Percentiles rank a stretch among this genome's conserved stretches.
These are phyloP conservation scores for Cladosporium sp. DNA, from an alignment of 2,329 filamentous ascomycete genomes.

Conservation along the genomic window DNA sequence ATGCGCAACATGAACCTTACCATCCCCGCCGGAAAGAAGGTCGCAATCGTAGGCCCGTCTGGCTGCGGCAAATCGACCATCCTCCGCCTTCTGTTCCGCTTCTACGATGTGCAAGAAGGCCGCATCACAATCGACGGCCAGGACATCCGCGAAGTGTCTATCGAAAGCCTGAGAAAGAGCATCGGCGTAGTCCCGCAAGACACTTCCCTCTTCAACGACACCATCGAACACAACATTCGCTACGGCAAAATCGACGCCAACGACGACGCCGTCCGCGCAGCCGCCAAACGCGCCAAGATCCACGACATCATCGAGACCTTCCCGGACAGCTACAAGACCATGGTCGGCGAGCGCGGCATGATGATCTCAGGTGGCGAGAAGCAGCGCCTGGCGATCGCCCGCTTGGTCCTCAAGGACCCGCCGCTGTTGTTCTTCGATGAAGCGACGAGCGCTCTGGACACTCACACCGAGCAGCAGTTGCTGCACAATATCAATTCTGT, in stretches of 20 bases:
- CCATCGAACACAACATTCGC: slow-evolving; percentile 91
- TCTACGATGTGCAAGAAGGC: slow-evolving; percentile 84
- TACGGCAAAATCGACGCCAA: slow-evolving; percentile 83
- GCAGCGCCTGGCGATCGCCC: slow-evolving; percentile 81
- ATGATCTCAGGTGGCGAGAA: slow-evolving; percentile 97
- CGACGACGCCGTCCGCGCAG: slow-evolving; percentile 70
- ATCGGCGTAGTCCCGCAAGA: slow-evolving; percentile 98
- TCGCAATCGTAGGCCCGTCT: slow-evolving; percentile 91
- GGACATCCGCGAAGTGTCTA: slow-evolving; percentile 78
- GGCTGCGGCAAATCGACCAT: slow-evolving; percentile 97
- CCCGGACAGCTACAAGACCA: slow-evolving; percentile 81
- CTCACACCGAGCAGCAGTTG: slow-evolving; percentile 87
- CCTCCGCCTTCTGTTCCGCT: slow-evolving; percentile 86
- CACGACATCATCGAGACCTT: slow-evolving; percentile 79
- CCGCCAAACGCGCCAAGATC: slow-evolving; percentile 79
- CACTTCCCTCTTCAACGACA: slow-evolving; percentile 95
- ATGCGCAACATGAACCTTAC: slow-evolving; percentile 81
- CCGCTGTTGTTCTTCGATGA: slow-evolving; percentile 93
- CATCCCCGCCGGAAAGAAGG: slow-evolving; percentile 93
- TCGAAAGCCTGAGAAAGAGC: slow-evolving; percentile 78
- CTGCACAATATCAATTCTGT: slow-evolving; percentile 93
- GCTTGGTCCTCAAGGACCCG: slow-evolving; percentile 84
- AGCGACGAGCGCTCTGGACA: slow-evolving; percentile 88
- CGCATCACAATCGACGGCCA: slow-evolving; percentile 91
- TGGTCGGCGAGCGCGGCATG: slow-evolving; percentile 89